Evolutionary conservation across 176 grass and related monocot genomes (phyloP).

Genomic region (bread wheat (Triticum aestivum)): DNA sequence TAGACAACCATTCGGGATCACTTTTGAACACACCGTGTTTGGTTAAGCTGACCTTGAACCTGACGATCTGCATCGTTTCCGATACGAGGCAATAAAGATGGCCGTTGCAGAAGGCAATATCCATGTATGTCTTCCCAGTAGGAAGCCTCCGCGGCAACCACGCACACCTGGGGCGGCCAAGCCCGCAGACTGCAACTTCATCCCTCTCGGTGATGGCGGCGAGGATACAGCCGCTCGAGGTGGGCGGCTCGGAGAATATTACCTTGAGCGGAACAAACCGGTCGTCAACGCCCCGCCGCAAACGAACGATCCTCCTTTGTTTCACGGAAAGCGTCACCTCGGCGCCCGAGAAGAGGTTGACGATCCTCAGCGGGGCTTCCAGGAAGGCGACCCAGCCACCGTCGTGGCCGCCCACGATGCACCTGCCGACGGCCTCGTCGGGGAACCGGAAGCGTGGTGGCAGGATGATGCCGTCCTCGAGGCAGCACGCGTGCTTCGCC

Average conservation of each 20-base stretch:
- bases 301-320: background rate
- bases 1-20: background rate
- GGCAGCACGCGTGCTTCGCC: background rate
- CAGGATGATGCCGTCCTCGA: background rate
- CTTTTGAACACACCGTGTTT: background rate
- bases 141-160: background rate
- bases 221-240: background rate
- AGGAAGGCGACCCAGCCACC: background rate
- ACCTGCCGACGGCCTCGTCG: background rate
- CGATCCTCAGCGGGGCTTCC: background rate
- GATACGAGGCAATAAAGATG: background rate
- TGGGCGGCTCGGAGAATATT: background rate
- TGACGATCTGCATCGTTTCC: background rate
- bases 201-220: background rate
- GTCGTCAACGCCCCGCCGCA: too few relatives aligned
- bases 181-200: background rate
- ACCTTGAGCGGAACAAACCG: too few relatives aligned
- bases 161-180: background rate
- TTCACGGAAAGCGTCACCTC: background rate
- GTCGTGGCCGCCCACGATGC: background rate
- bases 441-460: background rate
- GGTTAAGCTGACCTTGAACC: background rate
- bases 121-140: background rate
- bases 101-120: background rate
- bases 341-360: background rate